Conservation (phyloP, 2,329 filamentous ascomycete genomes). For the Arthrocladium fulminans region DNA sequence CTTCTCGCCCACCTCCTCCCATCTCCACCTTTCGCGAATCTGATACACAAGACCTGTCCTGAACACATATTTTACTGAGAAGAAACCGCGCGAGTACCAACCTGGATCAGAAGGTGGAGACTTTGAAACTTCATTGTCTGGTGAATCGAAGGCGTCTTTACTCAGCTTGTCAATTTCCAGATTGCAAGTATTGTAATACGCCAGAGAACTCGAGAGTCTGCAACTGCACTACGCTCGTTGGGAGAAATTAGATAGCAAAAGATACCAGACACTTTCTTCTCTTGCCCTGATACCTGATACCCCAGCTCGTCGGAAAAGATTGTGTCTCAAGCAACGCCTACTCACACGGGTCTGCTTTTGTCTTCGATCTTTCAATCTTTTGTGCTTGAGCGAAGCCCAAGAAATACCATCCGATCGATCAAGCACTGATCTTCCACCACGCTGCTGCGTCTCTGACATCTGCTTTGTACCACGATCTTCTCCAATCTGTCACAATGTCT, state of each 20-base stretch:
- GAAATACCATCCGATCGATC: background rate
- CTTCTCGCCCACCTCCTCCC: background rate
- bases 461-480: slow-evolving; percentile 10
- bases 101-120: slow-evolving; percentile 5
- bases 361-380: background rate
- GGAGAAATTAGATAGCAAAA: slow-evolving; percentile 21
- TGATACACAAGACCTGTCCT: background rate
- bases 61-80: background rate
- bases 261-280: slow-evolving; percentile 23
- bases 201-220: background rate
- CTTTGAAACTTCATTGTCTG: slow-evolving; percentile 3
- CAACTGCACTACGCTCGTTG: background rate
- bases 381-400: slow-evolving; percentile 3
- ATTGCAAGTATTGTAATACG: background rate
- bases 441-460: background rate
- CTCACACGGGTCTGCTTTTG: slow-evolving; percentile 5
- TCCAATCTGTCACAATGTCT: slow-evolving; percentile 49
- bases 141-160: slow-evolving; percentile 1
- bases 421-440: slow-evolving; percentile 11
- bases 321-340: background rate
- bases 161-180: slow-evolving; percentile 1
- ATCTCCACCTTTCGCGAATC: no score
- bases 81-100: background rate
- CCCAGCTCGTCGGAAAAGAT: slow-evolving; percentile 4
- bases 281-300: slow-evolving; percentile 9